These are phyloP conservation scores for Geoglossum glabrum DNA, from an alignment of 495 filamentous ascomycete genomes.

Conservation along the genomic window DNA sequence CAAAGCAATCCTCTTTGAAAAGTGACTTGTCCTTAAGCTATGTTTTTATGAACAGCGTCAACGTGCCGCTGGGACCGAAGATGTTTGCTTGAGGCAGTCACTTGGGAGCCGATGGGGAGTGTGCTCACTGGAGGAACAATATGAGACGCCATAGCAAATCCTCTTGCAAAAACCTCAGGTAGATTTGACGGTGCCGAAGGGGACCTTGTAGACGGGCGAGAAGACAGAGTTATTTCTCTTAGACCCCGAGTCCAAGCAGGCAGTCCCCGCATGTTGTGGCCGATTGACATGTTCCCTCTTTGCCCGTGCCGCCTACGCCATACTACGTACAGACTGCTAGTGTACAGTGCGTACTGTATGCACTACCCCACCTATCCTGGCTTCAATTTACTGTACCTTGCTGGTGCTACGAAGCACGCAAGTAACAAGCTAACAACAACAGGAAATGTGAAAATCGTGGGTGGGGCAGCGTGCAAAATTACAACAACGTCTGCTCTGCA, in stretches of 20 bases:
- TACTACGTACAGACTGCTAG: no score
- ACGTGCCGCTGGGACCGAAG: neutral
- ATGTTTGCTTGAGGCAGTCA: neutral
- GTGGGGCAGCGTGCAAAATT: no score
- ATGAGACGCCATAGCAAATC: neutral
- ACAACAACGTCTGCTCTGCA: no score
- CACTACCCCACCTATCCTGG: no score
- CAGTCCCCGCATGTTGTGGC: neutral
- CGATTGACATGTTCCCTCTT: neutral
- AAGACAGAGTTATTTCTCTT: neutral
- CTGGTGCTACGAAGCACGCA: no score
- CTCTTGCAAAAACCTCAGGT: neutral
- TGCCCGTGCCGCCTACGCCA: neutral
- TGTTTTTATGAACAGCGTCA: neutral
- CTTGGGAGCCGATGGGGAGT: neutral
- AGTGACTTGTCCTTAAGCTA: constrained; percentile 70
- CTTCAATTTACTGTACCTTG: no score
- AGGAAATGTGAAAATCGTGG: no score
- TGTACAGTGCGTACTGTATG: no score
- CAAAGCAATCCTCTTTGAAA: constrained; percentile 56
- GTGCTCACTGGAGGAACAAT: neutral
- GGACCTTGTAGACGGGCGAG: neutral
- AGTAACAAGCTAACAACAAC: no score
- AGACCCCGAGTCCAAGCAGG: neutral
- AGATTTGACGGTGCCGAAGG: neutral